Conservation (phyloP, 192 early-diverging fungal genomes). For the Thamnidium elegans region DNA sequence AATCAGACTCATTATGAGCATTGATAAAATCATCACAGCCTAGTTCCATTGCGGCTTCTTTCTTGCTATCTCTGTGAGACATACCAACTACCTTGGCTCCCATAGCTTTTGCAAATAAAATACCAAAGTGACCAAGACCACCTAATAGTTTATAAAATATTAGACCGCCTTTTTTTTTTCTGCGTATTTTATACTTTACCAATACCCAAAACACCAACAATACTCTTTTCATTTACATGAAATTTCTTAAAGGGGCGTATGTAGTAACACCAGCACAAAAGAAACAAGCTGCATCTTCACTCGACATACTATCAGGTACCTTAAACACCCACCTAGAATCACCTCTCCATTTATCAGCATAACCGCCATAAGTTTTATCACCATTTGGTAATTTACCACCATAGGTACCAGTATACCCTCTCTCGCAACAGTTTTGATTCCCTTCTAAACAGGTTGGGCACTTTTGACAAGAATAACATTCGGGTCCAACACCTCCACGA, state of each 20-base stretch:
- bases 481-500: slow-evolving; percentile 58
- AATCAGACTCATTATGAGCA: slow-evolving; percentile 3
- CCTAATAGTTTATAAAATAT: slow-evolving; percentile 40
- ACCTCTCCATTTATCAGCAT: slow-evolving; percentile 51
- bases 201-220: slow-evolving; percentile 62
- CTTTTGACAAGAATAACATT: slow-evolving; percentile 55
- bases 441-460: slow-evolving; percentile 38
- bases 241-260: slow-evolving; percentile 47
- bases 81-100: slow-evolving; percentile 55
- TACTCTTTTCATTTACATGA: slow-evolving; percentile 40
- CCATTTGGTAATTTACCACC: slow-evolving; percentile 40
- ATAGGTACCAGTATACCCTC: slow-evolving; percentile 48
- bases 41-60: slow-evolving; percentile 51
- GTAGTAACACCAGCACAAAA: slow-evolving; percentile 73
- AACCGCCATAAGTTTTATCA: slow-evolving; percentile 46
- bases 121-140: slow-evolving; percentile 61
- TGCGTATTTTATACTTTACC: no score
- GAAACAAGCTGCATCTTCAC: slow-evolving; percentile 62
- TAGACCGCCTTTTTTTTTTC: no score
- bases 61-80: slow-evolving; percentile 57
- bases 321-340: slow-evolving; percentile 60
- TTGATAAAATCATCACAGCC: slow-evolving; percentile 45
- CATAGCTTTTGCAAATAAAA: slow-evolving; percentile 50
- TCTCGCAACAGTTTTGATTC: slow-evolving; percentile 39
- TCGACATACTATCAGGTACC: slow-evolving; percentile 52